Percentiles rank a stretch among this genome's conserved stretches.
phyloP scores from a whole-genome alignment of 2,329 filamentous ascomycete species.

The Diaporthe velutina region DNA sequence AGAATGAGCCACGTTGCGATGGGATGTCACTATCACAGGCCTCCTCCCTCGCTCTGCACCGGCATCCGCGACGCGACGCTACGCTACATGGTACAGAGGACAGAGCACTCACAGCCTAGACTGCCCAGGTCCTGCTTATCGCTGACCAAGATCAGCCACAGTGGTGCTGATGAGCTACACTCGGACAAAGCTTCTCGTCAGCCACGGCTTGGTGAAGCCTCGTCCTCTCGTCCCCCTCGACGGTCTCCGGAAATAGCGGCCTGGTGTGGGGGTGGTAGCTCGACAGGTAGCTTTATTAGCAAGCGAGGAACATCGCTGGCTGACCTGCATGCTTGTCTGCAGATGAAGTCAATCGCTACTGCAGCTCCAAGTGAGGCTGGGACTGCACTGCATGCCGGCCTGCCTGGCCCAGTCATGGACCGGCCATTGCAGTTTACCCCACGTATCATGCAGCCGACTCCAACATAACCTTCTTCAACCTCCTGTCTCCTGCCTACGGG shows the following conservation, averaged over 20 bases:
- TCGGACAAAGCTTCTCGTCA: conserved; percentile 27
- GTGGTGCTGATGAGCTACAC: neutral
- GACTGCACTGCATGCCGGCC: conserved; percentile 34
- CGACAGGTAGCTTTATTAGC: conserved; percentile 20
- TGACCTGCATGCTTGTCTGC: conserved; percentile 37
- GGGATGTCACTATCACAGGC: conserved; percentile 1
- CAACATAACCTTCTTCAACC: conserved; percentile 30
- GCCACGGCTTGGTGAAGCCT: conserved; percentile 32
- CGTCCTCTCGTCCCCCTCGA: conserved; percentile 18
- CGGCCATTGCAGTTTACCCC: conserved; percentile 27
- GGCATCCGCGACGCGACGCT: conserved; percentile 24
- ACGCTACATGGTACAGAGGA: conserved; percentile 1
- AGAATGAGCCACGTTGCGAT: conserved; percentile 38
- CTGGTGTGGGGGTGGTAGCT: conserved; percentile 30
- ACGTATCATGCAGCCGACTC: conserved; percentile 21
- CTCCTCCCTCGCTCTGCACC: conserved; percentile 12
- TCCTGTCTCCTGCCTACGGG: neutral
- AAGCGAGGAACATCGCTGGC: conserved; percentile 32
- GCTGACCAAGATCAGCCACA: conserved; percentile 24
- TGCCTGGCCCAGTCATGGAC: conserved; percentile 37
- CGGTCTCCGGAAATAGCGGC: conserved; percentile 38
- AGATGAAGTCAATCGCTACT: conserved; percentile 38
- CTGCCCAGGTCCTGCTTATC: neutral
- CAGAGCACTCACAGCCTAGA: neutral
- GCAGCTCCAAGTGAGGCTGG: conserved; percentile 43